Percentiles rank a stretch among this genome's conserved stretches.
Evolutionary conservation across 1,284 basidiomycete species (phyloP).

Genomic region (Pseudozyma tsukubaensis): DNA sequence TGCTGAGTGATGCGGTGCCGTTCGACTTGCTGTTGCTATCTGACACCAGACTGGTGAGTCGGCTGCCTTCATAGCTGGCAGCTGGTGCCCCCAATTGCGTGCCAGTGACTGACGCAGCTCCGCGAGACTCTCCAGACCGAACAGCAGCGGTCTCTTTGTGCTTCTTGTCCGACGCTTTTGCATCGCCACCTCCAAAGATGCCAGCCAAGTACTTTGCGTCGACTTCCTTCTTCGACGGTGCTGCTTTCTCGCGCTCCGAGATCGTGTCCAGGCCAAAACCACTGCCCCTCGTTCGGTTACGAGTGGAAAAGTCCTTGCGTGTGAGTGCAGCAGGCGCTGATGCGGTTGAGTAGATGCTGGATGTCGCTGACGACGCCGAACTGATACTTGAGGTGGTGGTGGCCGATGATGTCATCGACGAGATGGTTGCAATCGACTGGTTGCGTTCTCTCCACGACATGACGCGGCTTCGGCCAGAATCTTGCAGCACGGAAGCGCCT

Average conservation of each 20-base stretch:
- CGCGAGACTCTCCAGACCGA: constrained; percentile 7
- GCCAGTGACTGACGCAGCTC: not conserved
- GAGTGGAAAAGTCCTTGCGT: constrained; percentile 37
- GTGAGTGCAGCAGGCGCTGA: constrained; percentile 55
- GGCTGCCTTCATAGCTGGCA: constrained; percentile 16
- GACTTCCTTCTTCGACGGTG: constrained; percentile 37
- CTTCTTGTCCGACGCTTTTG: constrained; percentile 16
- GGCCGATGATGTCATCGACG: constrained; percentile 37
- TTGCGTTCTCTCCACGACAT: constrained; percentile 58
- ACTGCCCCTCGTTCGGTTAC: constrained; percentile 27
- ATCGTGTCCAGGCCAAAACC: constrained; percentile 53
- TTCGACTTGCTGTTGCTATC: constrained; percentile 15
- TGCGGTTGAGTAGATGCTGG: constrained; percentile 56
- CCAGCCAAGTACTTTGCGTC: constrained; percentile 56
- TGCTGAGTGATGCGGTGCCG: not conserved
- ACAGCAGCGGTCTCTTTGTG: constrained; percentile 10
- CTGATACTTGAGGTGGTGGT: constrained; percentile 38
- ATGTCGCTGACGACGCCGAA: constrained; percentile 42
- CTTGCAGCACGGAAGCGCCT: constrained; percentile 18
- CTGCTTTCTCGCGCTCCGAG: constrained; percentile 42
- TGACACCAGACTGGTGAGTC: constrained; percentile 19
- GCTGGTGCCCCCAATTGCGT: not conserved
- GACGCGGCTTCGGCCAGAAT: constrained; percentile 42
- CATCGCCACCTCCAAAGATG: constrained; percentile 54
- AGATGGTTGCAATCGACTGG: constrained; percentile 42